Evolutionary conservation across 495 filamentous ascomycete genomes (phyloP), one percentile per base, ranked within the genome.

Genomic region (Trichoderma erinaceum): DNA sequence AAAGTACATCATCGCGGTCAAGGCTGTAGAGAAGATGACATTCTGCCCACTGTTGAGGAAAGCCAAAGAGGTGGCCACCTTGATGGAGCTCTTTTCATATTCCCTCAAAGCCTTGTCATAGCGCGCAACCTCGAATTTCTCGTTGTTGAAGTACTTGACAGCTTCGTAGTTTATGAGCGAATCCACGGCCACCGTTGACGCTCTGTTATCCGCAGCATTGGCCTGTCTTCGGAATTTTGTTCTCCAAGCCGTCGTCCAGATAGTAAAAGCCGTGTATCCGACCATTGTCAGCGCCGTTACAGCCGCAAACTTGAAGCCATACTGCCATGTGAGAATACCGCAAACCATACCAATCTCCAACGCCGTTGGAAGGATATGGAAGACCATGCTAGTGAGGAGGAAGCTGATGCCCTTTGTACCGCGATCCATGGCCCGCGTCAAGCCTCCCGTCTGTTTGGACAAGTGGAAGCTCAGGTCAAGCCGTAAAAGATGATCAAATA

Each of bases 101-200:
- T 86, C 81, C 70, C 89, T 84, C 48, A 99, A 82, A 0, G 95
- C 92, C 70, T 88, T 86, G 76, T 97, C 93, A 74, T 99, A 99
- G 29, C 95, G 87, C 25, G 84, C 87, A 56, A 95, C 90, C 77
- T 99, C 95, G 71, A 92, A 97, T 72, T 89, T 90, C 75, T 99
- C 95, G 75, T 98, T 98, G 78, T 98, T 99, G 84, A 99, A 99
- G 81, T 98, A 97, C 80, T 98, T 98, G 70, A 99, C 95, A 18
- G 95, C 96, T 76, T 99, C 95, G 74, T 97, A 98, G 78, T 98
- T 98, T 80, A 99, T 96, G 41, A 99, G 81, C 2, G 92, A 93
- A 78, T 99, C 95, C 2, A 98, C 94, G 0, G 94, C 95, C 41
- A 97, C 92, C 0, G 94, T 98, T 12, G 93, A 94, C 13, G 91